These are phyloP conservation scores for Plasmodium relictum DNA, from an alignment of 169 alveolate species.

Conservation along the genomic window DNA sequence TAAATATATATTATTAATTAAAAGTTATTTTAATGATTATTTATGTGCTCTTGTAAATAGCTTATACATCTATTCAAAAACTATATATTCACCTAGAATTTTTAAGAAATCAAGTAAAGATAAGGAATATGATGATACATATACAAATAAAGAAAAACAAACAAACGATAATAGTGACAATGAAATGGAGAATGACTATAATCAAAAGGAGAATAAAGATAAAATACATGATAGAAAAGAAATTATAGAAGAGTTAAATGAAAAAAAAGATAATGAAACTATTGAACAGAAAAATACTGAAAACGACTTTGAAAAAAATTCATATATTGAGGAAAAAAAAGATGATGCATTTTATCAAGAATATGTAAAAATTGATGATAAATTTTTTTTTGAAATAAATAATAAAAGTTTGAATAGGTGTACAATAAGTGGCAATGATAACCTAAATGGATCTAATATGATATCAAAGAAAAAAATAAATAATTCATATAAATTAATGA, in stretches of 20 bases:
- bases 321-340: background rate
- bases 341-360: background rate
- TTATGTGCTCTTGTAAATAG: slow-evolving; percentile 74
- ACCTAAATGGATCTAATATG: no score
- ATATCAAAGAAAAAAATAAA: no score
- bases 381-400: no score
- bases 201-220: background rate
- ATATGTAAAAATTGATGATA: no score
- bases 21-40: slow-evolving; percentile 74
- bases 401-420: no score
- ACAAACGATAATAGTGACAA: background rate
- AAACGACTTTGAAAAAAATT: background rate
- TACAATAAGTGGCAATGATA: no score
- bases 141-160: background rate
- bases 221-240: background rate
- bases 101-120: background rate
- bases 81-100: slow-evolving; percentile 13
- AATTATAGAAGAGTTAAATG: background rate
- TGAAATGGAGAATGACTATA: background rate
- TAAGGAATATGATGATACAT: background rate
- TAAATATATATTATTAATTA: slow-evolving; percentile 60
- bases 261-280: no score
- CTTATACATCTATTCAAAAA: slow-evolving; percentile 60
- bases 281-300: background rate
- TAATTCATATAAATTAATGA: background rate